phyloP scores from a whole-genome alignment of 2,329 filamentous ascomycete genomes.

The Beauveria medogensis region DNA sequence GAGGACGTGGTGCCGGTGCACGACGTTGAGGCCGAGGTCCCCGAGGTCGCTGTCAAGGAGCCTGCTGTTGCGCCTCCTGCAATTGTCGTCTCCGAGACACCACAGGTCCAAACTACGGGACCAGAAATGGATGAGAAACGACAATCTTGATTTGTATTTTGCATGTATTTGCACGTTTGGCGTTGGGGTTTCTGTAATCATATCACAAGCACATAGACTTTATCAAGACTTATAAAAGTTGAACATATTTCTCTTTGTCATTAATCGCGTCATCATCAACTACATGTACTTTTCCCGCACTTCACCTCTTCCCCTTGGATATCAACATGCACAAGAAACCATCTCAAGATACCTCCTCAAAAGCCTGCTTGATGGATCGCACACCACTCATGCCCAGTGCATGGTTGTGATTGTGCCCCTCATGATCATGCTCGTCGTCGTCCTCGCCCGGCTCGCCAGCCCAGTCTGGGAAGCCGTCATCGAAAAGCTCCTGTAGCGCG shows the following conservation, averaged over 20 bases:
- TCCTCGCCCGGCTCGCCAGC: conserved; percentile 39
- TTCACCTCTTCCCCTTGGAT: background rate
- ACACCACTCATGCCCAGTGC: background rate
- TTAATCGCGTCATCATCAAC: background rate
- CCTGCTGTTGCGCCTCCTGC: background rate
- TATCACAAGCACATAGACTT: background rate
- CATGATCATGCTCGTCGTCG: conserved; percentile 26
- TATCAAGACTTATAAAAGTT: too few relatives aligned
- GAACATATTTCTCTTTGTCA: too few relatives aligned
- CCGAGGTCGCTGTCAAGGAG: background rate
- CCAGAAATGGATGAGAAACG: conserved; percentile 2
- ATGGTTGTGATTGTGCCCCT: conserved; percentile 14
- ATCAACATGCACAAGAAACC: background rate
- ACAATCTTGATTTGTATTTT: background rate
- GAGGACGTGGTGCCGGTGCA: background rate
- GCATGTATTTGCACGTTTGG: conserved; percentile 7
- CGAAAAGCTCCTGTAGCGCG: conserved; percentile 41
- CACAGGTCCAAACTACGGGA: background rate
- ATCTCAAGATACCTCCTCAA: conserved; percentile 9
- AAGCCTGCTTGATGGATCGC: conserved; percentile 3
- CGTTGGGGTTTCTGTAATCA: background rate
- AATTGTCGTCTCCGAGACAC: conserved; percentile 5
- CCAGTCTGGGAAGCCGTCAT: conserved; percentile 54
- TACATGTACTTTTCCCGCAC: background rate
- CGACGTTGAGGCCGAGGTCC: background rate